These are phyloP conservation scores for Vanrija pseudolonga DNA, from an alignment of 1,284 basidiomycete species.

Conservation along the genomic window DNA sequence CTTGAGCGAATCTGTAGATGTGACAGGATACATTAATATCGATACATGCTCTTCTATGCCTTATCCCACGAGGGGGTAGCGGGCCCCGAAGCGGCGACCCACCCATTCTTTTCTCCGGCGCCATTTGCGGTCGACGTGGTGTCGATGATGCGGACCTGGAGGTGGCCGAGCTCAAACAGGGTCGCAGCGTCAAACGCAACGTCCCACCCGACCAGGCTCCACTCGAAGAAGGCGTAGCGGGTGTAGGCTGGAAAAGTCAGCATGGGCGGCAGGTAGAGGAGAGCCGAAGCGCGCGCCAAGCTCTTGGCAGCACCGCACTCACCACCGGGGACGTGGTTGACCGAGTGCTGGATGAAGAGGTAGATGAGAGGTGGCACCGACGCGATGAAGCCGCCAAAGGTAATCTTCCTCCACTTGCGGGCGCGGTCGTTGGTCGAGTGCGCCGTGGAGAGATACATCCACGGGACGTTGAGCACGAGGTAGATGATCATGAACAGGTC, in stretches of 20 bases:
- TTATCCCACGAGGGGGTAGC: no score
- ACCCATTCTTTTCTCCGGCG: constrained; percentile 12
- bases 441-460: constrained; percentile 73
- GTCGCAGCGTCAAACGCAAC: constrained; percentile 70
- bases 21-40: constrained; percentile 3
- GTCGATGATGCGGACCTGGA: constrained; percentile 18
- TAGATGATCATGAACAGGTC: constrained; percentile 86
- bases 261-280: no score
- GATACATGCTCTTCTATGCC: neutral
- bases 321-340: constrained; percentile 74
- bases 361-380: constrained; percentile 71
- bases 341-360: constrained; percentile 80
- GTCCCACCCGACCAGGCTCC: constrained; percentile 75
- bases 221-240: constrained; percentile 79
- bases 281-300: constrained; percentile 1
- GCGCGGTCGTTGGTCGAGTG: constrained; percentile 35
- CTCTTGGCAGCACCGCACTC: constrained; percentile 17
- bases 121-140: constrained; percentile 5
- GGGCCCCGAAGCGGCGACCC: neutral
- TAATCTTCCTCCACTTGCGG: constrained; percentile 6
- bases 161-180: constrained; percentile 57
- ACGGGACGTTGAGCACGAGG: constrained; percentile 73
- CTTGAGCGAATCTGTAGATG: constrained; percentile 1
- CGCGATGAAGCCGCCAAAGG: constrained; percentile 57
- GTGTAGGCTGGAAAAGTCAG: constrained; percentile 66